These are phyloP conservation scores for Penicillium taxi DNA, from an alignment of 495 filamentous ascomycete species.

Conservation along the genomic window DNA sequence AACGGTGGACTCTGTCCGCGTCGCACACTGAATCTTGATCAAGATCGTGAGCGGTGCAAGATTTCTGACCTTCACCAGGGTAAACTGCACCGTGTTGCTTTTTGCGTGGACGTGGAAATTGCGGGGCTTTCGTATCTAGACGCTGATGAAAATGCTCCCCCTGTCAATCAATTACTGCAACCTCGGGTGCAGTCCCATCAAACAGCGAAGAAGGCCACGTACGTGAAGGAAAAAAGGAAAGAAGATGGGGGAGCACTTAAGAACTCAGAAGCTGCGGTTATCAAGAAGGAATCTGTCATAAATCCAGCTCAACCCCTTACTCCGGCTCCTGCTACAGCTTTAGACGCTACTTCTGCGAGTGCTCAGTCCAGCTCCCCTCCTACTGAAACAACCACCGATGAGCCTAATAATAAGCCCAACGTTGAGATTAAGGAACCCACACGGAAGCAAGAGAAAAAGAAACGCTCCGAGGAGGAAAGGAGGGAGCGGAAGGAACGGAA, in stretches of 20 bases:
- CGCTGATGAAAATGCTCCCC: conserved; percentile 32
- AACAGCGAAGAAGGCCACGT: conserved; percentile 50
- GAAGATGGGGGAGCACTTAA: conserved; percentile 63
- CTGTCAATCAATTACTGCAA: conserved; percentile 22
- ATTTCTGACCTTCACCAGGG: conserved; percentile 71
- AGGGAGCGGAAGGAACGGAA: conserved; percentile 82
- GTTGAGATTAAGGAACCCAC: conserved; percentile 43
- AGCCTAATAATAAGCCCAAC: conserved; percentile 23
- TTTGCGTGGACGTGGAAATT: conserved; percentile 96
- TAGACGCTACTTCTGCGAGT: conserved; percentile 1
- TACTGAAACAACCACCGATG: neutral
- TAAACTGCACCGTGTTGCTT: conserved; percentile 80
- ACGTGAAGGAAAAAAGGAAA: conserved; percentile 53
- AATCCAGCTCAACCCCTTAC: neutral
- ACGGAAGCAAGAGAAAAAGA: conserved; percentile 84
- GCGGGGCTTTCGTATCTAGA: conserved; percentile 53
- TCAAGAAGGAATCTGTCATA: too few species aligned
- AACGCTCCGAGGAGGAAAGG: conserved; percentile 77
- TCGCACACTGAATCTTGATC: conserved; percentile 78
- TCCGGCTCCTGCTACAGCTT: conserved; percentile 1
- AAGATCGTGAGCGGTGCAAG: conserved; percentile 64
- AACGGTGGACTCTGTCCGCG: conserved; percentile 58
- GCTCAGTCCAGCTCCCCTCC: conserved; percentile 2
- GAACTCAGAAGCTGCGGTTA: conserved; percentile 42
- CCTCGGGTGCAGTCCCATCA: conserved; percentile 23